Percentiles rank a stretch among this genome's conserved stretches.
Evolutionary conservation across 352 stramenopile genomes (phyloP).

Genomic region (Pythium monospermum): DNA sequence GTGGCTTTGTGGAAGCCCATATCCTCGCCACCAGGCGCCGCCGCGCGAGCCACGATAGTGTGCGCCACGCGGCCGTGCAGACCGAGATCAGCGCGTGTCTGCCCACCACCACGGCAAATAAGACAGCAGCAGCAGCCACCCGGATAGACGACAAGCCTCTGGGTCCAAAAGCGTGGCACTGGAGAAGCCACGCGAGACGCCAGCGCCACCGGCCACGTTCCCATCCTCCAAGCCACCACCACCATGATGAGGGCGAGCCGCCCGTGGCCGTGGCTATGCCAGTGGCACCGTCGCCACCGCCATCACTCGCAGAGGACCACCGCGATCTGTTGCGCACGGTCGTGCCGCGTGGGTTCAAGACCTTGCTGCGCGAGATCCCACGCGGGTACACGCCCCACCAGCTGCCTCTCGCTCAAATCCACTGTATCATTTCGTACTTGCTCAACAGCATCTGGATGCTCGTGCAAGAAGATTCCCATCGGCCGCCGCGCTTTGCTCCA

Average conservation of each 20-base stretch:
- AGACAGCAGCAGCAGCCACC: neutral
- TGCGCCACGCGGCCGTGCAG: conserved; percentile 16
- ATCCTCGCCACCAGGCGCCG: conserved; percentile 19
- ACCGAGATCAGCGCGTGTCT: conserved; percentile 32
- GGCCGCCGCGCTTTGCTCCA: conserved; percentile 17
- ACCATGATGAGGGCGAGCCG: neutral
- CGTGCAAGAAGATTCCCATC: conserved; percentile 28
- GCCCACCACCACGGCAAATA: neutral
- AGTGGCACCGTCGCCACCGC: neutral
- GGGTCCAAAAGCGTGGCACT: conserved; percentile 9
- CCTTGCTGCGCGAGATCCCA: conserved; percentile 25
- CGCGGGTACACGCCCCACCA: conserved; percentile 34
- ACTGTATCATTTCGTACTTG: conserved; percentile 40
- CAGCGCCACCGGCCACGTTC: neutral
- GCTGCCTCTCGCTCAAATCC: conserved; percentile 30
- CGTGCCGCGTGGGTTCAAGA: conserved; percentile 27
- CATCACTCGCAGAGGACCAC: conserved; percentile 7
- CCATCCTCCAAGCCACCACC: neutral
- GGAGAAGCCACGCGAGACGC: neutral
- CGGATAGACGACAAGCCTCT: conserved; percentile 1
- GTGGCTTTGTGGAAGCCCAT: conserved; percentile 27
- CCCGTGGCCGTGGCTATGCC: neutral
- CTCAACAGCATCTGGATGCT: conserved; percentile 44
- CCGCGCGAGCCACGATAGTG: neutral
- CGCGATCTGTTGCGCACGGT: conserved; percentile 27